Base-by-base conservation (phyloP, 148 eudicot genomes). In the Cornus florida region DNA sequence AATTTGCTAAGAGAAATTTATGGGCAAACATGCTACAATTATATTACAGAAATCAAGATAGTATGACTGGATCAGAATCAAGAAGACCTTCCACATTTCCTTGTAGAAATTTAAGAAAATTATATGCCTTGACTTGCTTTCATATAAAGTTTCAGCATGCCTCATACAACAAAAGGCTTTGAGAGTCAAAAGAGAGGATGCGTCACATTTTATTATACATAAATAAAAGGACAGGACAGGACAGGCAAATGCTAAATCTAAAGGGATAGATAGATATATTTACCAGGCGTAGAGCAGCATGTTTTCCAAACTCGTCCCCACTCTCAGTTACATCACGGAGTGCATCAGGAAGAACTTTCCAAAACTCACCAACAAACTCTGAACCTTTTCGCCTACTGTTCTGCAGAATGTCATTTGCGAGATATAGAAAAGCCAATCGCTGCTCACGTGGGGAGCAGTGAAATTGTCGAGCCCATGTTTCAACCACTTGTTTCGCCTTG, bases 401-500 rank as follows among this genome's bases (percentile, higher is more conserved):
- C 77, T 91, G 92, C 80, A 91, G 85, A 75, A 91, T 90, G 80
- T 91, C 95, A 85, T 91, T 94, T 11, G 98, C 97, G 68, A 94
- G 97, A 84, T 91, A 94, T 67, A 94, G 80, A 83, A 85, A 92
- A 71, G 98, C 90, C 87, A 94, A 76, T 78, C 89, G 83, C 81
- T 89, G 97, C 67, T 91, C 97, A 77, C 88, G 92, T 48, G 93
- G 92, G 65, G 97, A 90, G 86, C 84, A 82, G 81, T 92, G 97
- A 77, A 90, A 95, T 75, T 93, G 96, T 46, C 84, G 91, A 48
- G 77, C 92, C 98, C 98, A 95, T 13, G 97, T 95, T 73, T 95
- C 97, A 73, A 95, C 98, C 77, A 94, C 98, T 80, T 85, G 84
- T 86, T 86, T 94, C 62, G 98, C 94, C 78, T 95, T 93, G 86